Conservation (phyloP, 495 filamentous ascomycete genomes). For the Aspergillus ostianus region DNA sequence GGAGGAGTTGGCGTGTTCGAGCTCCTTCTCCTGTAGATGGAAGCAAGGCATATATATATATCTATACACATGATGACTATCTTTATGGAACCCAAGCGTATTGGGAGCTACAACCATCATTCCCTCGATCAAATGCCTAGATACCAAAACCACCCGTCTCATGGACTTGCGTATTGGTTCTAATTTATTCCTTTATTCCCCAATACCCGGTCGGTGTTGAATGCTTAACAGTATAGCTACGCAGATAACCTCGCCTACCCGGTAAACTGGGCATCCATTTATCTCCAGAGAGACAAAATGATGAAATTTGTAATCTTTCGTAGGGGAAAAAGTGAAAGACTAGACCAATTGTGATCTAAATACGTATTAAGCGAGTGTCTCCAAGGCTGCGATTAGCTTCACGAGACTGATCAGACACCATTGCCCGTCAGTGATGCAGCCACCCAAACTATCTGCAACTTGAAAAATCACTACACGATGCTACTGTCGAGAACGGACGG, state of each 20-base stretch:
- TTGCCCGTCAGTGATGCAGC: no score
- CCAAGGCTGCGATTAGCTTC: no score
- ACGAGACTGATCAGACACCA: no score
- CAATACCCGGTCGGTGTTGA: neutral
- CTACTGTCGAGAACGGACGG: no score
- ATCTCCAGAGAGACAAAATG: no score
- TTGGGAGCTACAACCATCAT: neutral
- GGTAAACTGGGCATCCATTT: neutral
- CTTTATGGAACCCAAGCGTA: slow-evolving; percentile 14
- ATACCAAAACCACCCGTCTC: neutral
- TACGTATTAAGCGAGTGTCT: no score
- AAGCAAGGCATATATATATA: neutral
- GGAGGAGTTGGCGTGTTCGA: neutral
- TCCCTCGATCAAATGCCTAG: neutral
- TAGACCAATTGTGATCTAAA: no score
- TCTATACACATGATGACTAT: neutral
- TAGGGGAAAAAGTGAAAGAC: no score
- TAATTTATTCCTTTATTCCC: neutral
- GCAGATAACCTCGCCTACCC: neutral
- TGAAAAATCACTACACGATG: no score
- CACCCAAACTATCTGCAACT: no score
- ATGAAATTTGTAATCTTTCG: no score
- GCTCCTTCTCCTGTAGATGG: neutral
- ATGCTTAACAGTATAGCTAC: neutral
- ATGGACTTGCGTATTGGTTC: neutral